Evolutionary conservation across 768 basidiomycete genomes (phyloP), one percentile per base, ranked within the genome.

Genomic region (Pisolithus orientalis): DNA sequence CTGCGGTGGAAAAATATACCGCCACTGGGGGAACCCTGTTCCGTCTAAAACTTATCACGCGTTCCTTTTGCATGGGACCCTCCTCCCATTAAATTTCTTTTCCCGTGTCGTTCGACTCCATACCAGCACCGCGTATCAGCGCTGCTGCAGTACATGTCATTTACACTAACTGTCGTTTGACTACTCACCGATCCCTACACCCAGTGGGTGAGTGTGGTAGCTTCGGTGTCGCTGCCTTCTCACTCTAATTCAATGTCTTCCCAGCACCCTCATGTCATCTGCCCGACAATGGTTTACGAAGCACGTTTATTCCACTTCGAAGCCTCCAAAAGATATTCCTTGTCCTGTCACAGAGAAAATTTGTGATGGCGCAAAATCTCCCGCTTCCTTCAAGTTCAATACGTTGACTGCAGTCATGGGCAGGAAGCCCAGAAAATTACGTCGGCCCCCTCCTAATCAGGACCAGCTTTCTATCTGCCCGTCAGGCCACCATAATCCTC

Each of bases 331-430:
- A 58, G 72, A 70, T 49, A 59, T 68, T 44, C 59, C 57, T 34
- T 61, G 59, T 48, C 60, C 68, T 7, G 63, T 64, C 50, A 53
- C 64, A 38, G 66, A 70, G 46, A 73, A 69, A 59, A 51, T 62
- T 27, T 38, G 28, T 24, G 53, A 57, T 65, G 17, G 56, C 58
- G 51, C 47, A 56, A 62, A 58, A 53, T 54, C 62, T 29, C 51
- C 64, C 14, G 53, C 62, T 50, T 59, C 62, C 55, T 67, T 75
- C 65, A 78, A 72, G 55, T 73, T 85, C 62, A 82, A 75, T 53
- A 75, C 80, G 6, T 66, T 87, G 47, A 79, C 79, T 9, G 72
- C 78, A 45, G 83, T 79, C 37, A 78, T 88, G 38, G 83, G 84
- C 44, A 70, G 84, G 61, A 85, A 79, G 65, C 67, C 78, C 21